Base-by-base conservation (phyloP, 1,139 yeast species). In the Kodamaea fungicola region DNA sequence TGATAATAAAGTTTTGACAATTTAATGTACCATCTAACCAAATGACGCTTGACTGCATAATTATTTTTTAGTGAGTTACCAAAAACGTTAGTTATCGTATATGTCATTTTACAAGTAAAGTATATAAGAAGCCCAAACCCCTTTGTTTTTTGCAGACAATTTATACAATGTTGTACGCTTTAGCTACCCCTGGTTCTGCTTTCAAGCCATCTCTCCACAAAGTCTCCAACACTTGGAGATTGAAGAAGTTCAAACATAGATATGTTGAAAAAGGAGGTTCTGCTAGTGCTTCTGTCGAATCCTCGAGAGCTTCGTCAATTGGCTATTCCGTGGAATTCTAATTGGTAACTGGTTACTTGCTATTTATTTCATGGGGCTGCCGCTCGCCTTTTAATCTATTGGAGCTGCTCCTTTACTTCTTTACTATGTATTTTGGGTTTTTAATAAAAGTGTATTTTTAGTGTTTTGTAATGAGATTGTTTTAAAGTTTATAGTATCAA, bases 121-220 rank as follows among this genome's bases (percentile, higher is more conserved):
- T 34, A 30, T 30, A 34, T 30, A 34, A 30, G 21, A 7, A 9
- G 30, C 10, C 16, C 12, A 23, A 25, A 23, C 22, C 25, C 33
- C 21, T n/a, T 22, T 12, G 9, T 7, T 26, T 22, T 13, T 22
- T 12, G 10, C n/a, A 12, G 22, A 19, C 25, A 30, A 32, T 10
- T 9, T 22, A 25, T 22, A 39, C 12, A 22, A 65, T 65, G 71
- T 57, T 66, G 42, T 58, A 44, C 44, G 71, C 71, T 26, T 57
- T 67, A 44, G 56, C 67, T 34, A 62, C 67, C 6, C 64, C 67
- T 12, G 68, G 67, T n/a, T 64, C 72, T 8, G 64, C 70, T 7
- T 67, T 67, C 54, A 61, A 60, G 46, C 71, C 72, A 9, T 61
- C 71, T 9, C 44, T 64, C 32, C 61, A 53, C 42, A 64, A 52